phyloP scores from a whole-genome alignment of 2,329 filamentous ascomycete genomes.

The Aspergillus tamarii region DNA sequence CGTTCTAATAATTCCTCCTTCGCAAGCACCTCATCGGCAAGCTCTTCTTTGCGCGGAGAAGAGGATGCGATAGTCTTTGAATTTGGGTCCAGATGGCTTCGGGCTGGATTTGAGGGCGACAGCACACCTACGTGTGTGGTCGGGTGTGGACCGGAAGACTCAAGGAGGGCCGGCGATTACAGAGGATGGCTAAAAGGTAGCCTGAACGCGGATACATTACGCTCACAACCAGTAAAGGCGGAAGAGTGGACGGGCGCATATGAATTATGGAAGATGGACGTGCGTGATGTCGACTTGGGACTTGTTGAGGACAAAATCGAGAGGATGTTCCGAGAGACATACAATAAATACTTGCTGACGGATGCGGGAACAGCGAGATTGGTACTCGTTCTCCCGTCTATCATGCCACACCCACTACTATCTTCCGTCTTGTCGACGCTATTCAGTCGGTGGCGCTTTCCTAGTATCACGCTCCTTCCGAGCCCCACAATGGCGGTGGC shows the following conservation, averaged over 20 bases:
- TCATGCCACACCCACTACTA: constrained; percentile 76
- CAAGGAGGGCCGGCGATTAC: constrained; percentile 80
- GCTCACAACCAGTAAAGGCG: constrained; percentile 29
- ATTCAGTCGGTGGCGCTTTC: constrained; percentile 79
- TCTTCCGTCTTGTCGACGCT: constrained; percentile 75
- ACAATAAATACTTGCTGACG: constrained; percentile 70
- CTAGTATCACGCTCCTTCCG: constrained; percentile 79
- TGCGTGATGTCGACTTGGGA: constrained; percentile 73
- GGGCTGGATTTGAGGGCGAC: constrained; percentile 86
- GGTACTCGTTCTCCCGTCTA: constrained; percentile 74
- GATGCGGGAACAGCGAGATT: constrained; percentile 71
- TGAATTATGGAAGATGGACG: constrained; percentile 78
- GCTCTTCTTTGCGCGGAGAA: constrained; percentile 65
- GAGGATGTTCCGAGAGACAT: constrained; percentile 76
- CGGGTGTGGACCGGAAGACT: constrained; percentile 73
- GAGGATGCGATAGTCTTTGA: constrained; percentile 87
- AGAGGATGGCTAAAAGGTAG: constrained; percentile 66
- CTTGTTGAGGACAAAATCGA: constrained; percentile 87
- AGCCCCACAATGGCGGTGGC: constrained; percentile 73
- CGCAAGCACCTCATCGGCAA: constrained; percentile 61
- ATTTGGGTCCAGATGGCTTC: constrained; percentile 75
- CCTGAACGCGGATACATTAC: constrained; percentile 50
- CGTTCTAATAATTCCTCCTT: constrained; percentile 56
- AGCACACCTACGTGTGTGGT: constrained; percentile 71
- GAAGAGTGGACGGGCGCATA: constrained; percentile 52